A percentile compares a stretch with the other conserved stretches of the same genome.
Conservation (phyloP, 78 protist species). For the Dictyostelium purpureum region DNA sequence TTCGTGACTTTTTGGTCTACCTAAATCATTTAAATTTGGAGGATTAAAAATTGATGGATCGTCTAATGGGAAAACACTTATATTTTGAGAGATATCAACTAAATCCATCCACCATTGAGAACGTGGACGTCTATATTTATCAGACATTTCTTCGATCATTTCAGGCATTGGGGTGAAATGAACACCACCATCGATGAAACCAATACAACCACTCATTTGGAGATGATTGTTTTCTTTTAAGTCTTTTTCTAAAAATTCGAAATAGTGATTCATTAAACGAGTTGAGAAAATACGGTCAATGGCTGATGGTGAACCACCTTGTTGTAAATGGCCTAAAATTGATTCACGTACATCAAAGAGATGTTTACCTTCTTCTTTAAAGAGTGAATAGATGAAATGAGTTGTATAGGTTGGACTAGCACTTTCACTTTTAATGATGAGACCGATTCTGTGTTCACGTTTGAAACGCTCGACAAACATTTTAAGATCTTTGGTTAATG, state of each 20-base stretch:
- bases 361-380: constrained; percentile 76
- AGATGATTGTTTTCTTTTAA: not conserved
- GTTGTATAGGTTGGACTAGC: constrained; percentile 67
- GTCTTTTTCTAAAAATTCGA: constrained; percentile 17
- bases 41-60: not conserved
- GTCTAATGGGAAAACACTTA: constrained; percentile 23
- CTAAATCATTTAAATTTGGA: not conserved
- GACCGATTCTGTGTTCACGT: constrained; percentile 20
- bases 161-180: constrained; percentile 20
- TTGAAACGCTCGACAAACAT: constrained; percentile 60
- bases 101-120: constrained; percentile 63
- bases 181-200: constrained; percentile 23
- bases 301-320: constrained; percentile 82
- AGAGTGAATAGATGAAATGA: constrained; percentile 30
- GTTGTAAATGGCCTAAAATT: constrained; percentile 87
- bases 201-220: constrained; percentile 41
- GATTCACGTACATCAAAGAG: constrained; percentile 47
- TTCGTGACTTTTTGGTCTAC: not conserved
- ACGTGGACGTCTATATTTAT: constrained; percentile 38
- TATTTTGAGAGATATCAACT: constrained; percentile 16
- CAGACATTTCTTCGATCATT: constrained; percentile 15
- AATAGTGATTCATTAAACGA: constrained; percentile 32
- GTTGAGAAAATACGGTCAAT: constrained; percentile 76
- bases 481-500: constrained; percentile 34
- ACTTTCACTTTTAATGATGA: constrained; percentile 64